A percentile compares a stretch with the other conserved stretches of the same genome.
Evolutionary conservation across 768 basidiomycete genomes (phyloP).

Genomic region (Naganishia onofrii): DNA sequence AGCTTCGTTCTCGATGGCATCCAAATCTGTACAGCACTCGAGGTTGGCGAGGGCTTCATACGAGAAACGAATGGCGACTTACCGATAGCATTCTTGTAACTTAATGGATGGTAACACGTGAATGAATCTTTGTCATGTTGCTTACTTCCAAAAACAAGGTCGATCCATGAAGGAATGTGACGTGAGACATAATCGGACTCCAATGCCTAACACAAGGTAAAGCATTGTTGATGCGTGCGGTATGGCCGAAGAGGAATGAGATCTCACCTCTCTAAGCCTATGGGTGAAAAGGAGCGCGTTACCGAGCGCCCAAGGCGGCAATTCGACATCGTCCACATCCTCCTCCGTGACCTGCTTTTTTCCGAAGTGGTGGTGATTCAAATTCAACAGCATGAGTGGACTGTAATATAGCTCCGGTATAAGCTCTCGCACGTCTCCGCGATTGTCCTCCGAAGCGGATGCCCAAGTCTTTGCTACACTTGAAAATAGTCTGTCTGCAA

Average conservation of each 20-base stretch:
- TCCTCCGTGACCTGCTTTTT: slow-evolving; percentile 53
- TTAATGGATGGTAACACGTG: slow-evolving; percentile 89
- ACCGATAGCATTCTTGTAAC: slow-evolving; percentile 80
- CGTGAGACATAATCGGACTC: slow-evolving; percentile 85
- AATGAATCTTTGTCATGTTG: slow-evolving; percentile 69
- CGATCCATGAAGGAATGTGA: slow-evolving; percentile 83
- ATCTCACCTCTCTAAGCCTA: slow-evolving; percentile 68
- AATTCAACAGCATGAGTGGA: slow-evolving; percentile 25
- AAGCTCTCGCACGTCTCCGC: slow-evolving; percentile 89
- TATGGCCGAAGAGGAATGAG: neutral
- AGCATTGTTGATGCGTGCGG: neutral
- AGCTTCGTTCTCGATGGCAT: slow-evolving; percentile 76
- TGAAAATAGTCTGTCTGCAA: slow-evolving; percentile 60
- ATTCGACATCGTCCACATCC: slow-evolving; percentile 73
- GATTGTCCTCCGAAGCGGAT: slow-evolving; percentile 77
- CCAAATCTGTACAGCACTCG: slow-evolving; percentile 60
- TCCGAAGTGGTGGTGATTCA: slow-evolving; percentile 52
- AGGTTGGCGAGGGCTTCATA: neutral
- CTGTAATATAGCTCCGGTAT: slow-evolving; percentile 64
- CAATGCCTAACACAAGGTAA: slow-evolving; percentile 60
- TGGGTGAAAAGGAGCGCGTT: slow-evolving; percentile 80
- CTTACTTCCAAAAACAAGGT: slow-evolving; percentile 68
- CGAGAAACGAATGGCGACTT: slow-evolving; percentile 29
- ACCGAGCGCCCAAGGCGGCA: slow-evolving; percentile 83
- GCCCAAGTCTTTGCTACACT: slow-evolving; percentile 74